Conservation (phyloP, 768 basidiomycete genomes). For the Suillus placidus region DNA sequence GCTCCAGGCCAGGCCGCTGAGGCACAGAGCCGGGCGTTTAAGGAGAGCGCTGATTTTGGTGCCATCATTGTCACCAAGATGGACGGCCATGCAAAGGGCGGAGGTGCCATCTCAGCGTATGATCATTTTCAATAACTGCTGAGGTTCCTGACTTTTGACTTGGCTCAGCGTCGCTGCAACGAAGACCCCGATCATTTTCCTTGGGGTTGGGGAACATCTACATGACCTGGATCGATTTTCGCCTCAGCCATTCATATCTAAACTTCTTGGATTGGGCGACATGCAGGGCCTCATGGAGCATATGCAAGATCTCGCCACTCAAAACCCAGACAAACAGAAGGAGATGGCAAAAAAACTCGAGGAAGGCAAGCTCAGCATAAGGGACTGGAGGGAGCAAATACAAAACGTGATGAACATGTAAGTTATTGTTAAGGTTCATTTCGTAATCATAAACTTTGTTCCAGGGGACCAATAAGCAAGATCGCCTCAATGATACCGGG, state of each 20-base stretch:
- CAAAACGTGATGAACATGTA: constrained; percentile 98
- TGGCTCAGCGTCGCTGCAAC: constrained; percentile 89
- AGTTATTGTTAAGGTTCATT: constrained; percentile 29
- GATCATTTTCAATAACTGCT: constrained; percentile 33
- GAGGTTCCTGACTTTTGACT: background rate
- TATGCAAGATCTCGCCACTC: constrained; percentile 93
- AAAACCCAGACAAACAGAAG: constrained; percentile 96
- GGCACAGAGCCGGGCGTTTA: constrained; percentile 94
- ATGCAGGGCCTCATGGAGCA: constrained; percentile 98
- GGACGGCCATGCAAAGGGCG: constrained; percentile 99
- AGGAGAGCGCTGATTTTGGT: constrained; percentile 96
- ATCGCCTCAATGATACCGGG: constrained; percentile 99
- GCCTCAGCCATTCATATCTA: constrained; percentile 96
- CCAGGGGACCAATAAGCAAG: constrained; percentile 97
- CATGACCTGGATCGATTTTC: constrained; percentile 95
- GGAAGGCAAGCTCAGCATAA: constrained; percentile 94
- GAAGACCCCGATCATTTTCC: constrained; percentile 97
- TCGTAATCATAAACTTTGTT: constrained; percentile 19
- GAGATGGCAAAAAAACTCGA: constrained; percentile 98
- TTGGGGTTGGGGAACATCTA: constrained; percentile 98
- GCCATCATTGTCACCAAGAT: constrained; percentile 99
- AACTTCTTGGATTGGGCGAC: constrained; percentile 93
- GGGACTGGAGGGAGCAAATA: constrained; percentile 98
- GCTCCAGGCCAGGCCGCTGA: constrained; percentile 91
- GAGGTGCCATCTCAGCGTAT: constrained; percentile 98